Evolutionary conservation across 345 rosid genomes (phyloP).

Genomic region (Aquilaria sinensis): DNA sequence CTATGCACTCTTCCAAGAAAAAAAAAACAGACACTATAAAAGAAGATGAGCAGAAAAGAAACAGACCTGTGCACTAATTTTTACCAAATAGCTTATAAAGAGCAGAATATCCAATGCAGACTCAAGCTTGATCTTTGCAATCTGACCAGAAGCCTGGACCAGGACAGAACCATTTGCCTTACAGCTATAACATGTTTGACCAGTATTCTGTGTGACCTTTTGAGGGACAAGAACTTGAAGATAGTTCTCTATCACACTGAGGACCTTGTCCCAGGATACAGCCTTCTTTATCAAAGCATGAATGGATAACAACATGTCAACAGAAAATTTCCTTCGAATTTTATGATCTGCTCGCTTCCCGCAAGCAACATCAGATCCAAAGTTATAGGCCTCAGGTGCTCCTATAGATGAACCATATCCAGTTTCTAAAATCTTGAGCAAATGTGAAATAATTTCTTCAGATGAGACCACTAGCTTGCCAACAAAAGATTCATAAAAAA

Average conservation of each 20-base stretch:
- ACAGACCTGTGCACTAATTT: constrained; percentile 74
- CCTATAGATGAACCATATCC: constrained; percentile 57
- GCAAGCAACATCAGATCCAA: constrained; percentile 58
- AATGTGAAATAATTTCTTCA: constrained; percentile 67
- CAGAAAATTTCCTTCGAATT: constrained; percentile 73
- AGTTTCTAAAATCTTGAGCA: constrained; percentile 71
- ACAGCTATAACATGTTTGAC: constrained; percentile 37
- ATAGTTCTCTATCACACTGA: constrained; percentile 58
- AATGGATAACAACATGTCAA: constrained; percentile 65
- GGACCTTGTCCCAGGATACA: constrained; percentile 66
- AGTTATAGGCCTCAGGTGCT: constrained; percentile 30
- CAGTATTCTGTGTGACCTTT: constrained; percentile 42
- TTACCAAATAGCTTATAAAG: constrained; percentile 69
- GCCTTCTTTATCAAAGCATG: constrained; percentile 54
- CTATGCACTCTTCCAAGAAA: background rate
- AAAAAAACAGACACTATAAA: background rate
- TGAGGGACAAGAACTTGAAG: constrained; percentile 68
- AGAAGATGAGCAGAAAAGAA: constrained; percentile 4
- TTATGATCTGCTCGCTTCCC: constrained; percentile 59
- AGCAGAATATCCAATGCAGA: constrained; percentile 72
- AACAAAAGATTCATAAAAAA: constrained; percentile 71
- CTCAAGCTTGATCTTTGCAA: constrained; percentile 81
- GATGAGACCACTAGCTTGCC: constrained; percentile 47
- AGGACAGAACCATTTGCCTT: constrained; percentile 34
- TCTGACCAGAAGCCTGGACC: constrained; percentile 79